Base-by-base conservation (phyloP, 306 rosid species). In the Quercus mongolica region DNA sequence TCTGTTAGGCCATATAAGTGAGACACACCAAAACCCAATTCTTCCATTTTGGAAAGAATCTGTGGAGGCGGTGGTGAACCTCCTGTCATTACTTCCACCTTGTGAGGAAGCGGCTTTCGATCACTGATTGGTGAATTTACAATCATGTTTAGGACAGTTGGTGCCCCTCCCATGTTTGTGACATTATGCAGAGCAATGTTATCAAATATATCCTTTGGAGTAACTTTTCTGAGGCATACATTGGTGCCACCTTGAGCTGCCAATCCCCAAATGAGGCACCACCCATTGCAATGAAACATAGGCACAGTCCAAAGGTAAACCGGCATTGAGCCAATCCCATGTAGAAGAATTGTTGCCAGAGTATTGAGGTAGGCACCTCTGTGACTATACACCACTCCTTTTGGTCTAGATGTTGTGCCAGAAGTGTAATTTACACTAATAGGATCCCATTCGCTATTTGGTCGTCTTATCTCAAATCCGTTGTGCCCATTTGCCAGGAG, bases 231-330 rank as follows among this genome's bases (percentile, higher is more conserved):
- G 11, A 92, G 78, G 75, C 94, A 91, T 59, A 94, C 31, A 74
- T 90, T 94, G 73, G 87, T 85, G 18, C 97, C 98, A 5, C 90
- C 88, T 46, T 89, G 97, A 52, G 97, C 94, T 14, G 98, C 94
- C 41, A 88, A 23, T 38, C 97, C 97, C 98, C 97, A 94, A 58
- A 85, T 83, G 49, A 92, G 87, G 81, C 97, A 91, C 98, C 98
- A 92, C 19, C 99, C 97, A 31, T 94, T 91, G 88, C 92, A 87
- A 82, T 94, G 97, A 74, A 92, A 92, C 89, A 94, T 76, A 4
- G 99, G 99, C 78, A 87, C 93, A 30, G 88, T 91, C 97, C 99
- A 94, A 13, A 92, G 97, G 79, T 92, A 92, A 71, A 92, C 92
- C 1, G 97, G 91, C 87, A 81, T 87, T 2, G 86, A 74, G 14